Conservation (phyloP, 257 asterid genomes). For the Solanum sparsipilum region DNA sequence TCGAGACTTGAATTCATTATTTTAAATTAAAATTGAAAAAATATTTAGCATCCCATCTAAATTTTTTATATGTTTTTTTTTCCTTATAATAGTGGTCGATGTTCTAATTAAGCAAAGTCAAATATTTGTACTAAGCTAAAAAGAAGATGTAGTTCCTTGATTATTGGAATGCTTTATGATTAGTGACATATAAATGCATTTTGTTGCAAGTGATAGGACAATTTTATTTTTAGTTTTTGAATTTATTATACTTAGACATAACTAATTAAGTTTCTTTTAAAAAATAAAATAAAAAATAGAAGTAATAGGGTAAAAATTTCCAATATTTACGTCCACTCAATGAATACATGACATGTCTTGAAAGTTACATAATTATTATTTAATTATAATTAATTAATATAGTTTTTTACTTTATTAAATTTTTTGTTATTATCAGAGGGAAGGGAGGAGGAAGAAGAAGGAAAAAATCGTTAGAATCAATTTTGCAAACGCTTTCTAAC, state of each 20-base stretch:
- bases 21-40: no score
- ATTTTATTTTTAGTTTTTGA: neutral
- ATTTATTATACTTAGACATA: neutral
- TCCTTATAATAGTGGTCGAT: no score
- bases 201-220: neutral
- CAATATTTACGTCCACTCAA: accelerated
- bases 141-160: neutral
- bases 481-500: accelerated
- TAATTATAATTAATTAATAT: neutral
- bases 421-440: accelerated
- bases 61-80: no score
- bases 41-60: no score
- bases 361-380: neutral
- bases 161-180: neutral
- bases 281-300: no score
- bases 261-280: neutral
- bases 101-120: neutral
- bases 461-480: neutral
- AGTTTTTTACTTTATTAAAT: no score
- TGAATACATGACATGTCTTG: neutral
- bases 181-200: neutral
- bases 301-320: neutral
- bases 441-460: neutral
- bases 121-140: neutral
- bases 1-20: no score